Percentiles rank a stretch among this genome's conserved stretches.
Conservation (phyloP, 352 stramenopile species). For the Globisporangium sylvaticum region DNA sequence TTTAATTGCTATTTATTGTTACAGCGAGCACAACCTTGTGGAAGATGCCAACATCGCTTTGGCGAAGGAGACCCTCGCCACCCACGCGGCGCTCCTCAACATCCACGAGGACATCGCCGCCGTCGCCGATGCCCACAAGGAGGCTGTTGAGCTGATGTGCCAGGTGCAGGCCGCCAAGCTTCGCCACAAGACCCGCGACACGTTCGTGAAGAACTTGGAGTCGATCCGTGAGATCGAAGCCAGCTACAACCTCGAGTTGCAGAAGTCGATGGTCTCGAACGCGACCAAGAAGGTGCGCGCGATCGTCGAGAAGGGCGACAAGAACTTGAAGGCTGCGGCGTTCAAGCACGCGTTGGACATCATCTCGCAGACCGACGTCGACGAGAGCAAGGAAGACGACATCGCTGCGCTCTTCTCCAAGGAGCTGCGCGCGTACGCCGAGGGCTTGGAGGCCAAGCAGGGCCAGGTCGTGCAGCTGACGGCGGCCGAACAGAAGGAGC, state of each 20-base stretch:
- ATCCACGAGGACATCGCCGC: slow-evolving; percentile 84
- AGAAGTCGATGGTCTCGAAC: slow-evolving; percentile 76
- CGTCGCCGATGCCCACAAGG: slow-evolving; percentile 78
- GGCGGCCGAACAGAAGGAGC: slow-evolving; percentile 70
- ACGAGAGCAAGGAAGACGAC: slow-evolving; percentile 82
- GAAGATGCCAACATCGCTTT: slow-evolving; percentile 82
- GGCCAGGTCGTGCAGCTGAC: slow-evolving; percentile 74
- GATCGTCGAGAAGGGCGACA: slow-evolving; percentile 76
- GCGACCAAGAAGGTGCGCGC: slow-evolving; percentile 74
- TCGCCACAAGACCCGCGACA: slow-evolving; percentile 85
- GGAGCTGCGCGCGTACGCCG: slow-evolving; percentile 75
- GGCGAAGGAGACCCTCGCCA: slow-evolving; percentile 79
- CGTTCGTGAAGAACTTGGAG: slow-evolving; percentile 86
- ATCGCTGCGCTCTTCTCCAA: slow-evolving; percentile 80
- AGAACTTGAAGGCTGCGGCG: slow-evolving; percentile 77
- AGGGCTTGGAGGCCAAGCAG: slow-evolving; percentile 74
- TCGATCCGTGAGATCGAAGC: slow-evolving; percentile 79
- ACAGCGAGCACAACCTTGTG: slow-evolving; percentile 80
- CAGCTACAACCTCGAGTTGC: slow-evolving; percentile 78
- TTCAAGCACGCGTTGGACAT: slow-evolving; percentile 87
- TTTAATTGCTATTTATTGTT: background rate
- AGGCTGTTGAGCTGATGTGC: slow-evolving; percentile 78
- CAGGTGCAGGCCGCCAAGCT: slow-evolving; percentile 83
- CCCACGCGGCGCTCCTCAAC: slow-evolving; percentile 77
- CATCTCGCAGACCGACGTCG: slow-evolving; percentile 55